Conservation (phyloP, 164 flowering plant genomes). For the Litsea cubeba region DNA sequence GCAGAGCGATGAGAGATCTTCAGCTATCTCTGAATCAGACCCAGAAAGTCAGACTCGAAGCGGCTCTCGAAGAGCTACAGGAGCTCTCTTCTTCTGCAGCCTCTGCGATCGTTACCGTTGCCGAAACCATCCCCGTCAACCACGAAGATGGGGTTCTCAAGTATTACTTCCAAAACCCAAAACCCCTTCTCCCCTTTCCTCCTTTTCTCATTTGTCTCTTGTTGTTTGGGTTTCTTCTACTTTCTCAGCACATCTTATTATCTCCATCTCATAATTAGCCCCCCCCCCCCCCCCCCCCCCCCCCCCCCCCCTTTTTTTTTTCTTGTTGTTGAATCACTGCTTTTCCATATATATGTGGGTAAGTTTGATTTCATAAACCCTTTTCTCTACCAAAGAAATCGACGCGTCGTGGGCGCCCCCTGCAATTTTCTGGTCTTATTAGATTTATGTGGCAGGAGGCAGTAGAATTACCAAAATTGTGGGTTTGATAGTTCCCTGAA, state of each 20-base stretch:
- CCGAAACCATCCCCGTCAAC: constrained; percentile 77
- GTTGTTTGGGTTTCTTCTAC: background rate
- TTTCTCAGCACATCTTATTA: background rate
- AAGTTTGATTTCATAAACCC: no score
- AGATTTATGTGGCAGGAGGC: no score
- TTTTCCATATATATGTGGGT: no score
- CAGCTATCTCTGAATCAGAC: constrained; percentile 65
- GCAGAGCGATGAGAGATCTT: constrained; percentile 47
- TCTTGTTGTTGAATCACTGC: no score
- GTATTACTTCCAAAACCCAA: constrained; percentile 24
- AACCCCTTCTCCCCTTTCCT: background rate
- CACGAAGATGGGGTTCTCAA: constrained; percentile 86
- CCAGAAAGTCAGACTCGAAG: constrained; percentile 69
- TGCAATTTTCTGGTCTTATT: no score
- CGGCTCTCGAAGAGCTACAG: constrained; percentile 61
- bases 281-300: no score
- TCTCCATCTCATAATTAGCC: no score
- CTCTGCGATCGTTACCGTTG: constrained; percentile 69
- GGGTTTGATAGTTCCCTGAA: no score
- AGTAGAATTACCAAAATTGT: no score
- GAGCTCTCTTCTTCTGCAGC: constrained; percentile 38
- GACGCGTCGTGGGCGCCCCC: no score
- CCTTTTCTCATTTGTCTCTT: background rate
- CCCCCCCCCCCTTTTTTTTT: no score
- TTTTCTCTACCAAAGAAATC: no score